Percentiles rank a stretch among this genome's conserved stretches.
Evolutionary conservation across 2,329 filamentous ascomycete genomes (phyloP).

Genomic region (Achaetomium macrosporum): DNA sequence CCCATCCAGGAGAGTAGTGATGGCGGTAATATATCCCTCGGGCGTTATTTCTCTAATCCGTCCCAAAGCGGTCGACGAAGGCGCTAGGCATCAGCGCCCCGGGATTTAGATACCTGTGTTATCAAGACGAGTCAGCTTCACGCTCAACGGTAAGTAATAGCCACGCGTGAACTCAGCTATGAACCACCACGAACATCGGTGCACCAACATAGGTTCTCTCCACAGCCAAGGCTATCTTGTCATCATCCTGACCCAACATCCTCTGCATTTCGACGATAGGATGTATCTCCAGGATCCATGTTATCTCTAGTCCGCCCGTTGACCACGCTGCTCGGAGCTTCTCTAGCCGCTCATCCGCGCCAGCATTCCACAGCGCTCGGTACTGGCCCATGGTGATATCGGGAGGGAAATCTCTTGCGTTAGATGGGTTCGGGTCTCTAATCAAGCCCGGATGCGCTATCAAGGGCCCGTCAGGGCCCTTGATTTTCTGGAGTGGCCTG

Average conservation of each 20-base stretch:
- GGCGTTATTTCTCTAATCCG: slow-evolving; percentile 1
- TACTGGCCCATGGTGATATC: not conserved
- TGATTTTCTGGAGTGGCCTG: not conserved
- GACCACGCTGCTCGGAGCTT: too few species aligned
- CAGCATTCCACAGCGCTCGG: not conserved
- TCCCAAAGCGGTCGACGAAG: not conserved
- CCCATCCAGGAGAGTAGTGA: not conserved
- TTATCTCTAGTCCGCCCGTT: too few species aligned
- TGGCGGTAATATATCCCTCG: slow-evolving; percentile 4
- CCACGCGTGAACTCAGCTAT: not conserved
- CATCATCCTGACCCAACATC: not conserved
- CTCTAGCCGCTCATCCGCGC: too few species aligned
- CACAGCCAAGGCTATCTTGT: not conserved
- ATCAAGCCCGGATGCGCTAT: slow-evolving; percentile 1
- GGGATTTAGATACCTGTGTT: not conserved
- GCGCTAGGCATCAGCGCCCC: not conserved
- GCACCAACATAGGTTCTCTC: not conserved
- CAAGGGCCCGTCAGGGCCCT: not conserved
- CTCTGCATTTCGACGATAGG: not conserved
- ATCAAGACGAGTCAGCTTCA: slow-evolving; percentile 1
- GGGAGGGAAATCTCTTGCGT: not conserved
- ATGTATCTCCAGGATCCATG: not conserved
- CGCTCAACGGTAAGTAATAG: not conserved
- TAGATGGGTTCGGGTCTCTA: not conserved
- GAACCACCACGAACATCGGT: not conserved